phyloP scores from a whole-genome alignment of 805 yeast genomes.

The Wickerhamiella kazuoi region DNA sequence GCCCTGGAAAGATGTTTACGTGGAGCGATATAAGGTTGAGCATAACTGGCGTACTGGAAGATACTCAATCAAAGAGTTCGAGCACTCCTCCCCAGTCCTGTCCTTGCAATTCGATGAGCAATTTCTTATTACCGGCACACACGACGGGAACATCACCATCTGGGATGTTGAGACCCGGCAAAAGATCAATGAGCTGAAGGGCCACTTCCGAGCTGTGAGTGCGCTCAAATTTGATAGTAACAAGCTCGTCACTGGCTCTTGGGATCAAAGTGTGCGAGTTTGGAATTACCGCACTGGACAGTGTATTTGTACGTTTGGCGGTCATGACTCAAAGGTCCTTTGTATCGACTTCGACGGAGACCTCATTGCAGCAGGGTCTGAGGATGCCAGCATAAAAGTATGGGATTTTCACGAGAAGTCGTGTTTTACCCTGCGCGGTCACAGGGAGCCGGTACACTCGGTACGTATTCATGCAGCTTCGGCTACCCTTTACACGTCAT shows the following conservation, averaged over 20 bases:
- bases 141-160: conserved; percentile 77
- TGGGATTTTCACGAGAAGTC: conserved; percentile 94
- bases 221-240: conserved; percentile 73
- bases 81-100: conserved; percentile 35
- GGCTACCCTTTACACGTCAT: conserved; percentile 64
- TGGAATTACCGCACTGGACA: conserved; percentile 95
- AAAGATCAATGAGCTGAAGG: conserved; percentile 55
- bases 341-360: conserved; percentile 70
- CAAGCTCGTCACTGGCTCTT: conserved; percentile 79
- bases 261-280: conserved; percentile 79
- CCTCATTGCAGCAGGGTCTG: conserved; percentile 80
- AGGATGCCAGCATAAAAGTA: conserved; percentile 79
- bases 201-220: conserved; percentile 81
- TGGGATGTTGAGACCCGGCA: conserved; percentile 80
- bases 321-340: conserved; percentile 74
- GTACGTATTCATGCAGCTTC: conserved; percentile 74
- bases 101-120: conserved; percentile 72
- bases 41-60: conserved; percentile 86
- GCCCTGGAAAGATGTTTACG: conserved; percentile 92
- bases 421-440: conserved; percentile 85
- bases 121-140: conserved; percentile 75
- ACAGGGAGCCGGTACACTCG: conserved; percentile 77
- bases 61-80: conserved; percentile 50
- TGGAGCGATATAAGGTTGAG: conserved; percentile 80
- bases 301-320: conserved; percentile 83